Base-by-base conservation (phyloP, 805 yeast genomes). In the Wickerhamiella domercqiae region DNA sequence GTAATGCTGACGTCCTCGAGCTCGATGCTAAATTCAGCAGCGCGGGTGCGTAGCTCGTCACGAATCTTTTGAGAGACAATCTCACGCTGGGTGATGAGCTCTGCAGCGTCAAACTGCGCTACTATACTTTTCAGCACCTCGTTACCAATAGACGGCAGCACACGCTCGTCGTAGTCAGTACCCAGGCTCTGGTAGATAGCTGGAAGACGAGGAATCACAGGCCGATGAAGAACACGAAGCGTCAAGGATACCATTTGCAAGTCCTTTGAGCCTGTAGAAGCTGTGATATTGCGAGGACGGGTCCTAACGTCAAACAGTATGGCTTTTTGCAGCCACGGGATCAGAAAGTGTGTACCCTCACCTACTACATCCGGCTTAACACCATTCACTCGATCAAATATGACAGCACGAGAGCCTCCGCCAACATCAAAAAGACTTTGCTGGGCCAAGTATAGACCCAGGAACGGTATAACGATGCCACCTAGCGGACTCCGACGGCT, bases 1-100 rank as follows among this genome's bases (percentile, higher is more conserved):
- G 98, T 90, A 48, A 90, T 90, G 19, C 95, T 81, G 37, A 90
- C 98, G 61, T 90, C 98, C 61, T 90, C 98, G 49, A 90, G 70
- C 55, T 70, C 78, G 55, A 90, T 86, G 61, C 79, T 72, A 65
- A 90, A 90, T 61, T 90, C 96, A 41, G 60, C 59, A 11, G 96
- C 94, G 54, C 98, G 71, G 46, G 66, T 64, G 35, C 79, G 69
- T 47, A 90, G 70, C 56, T 90, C 98, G 51, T 73, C 76, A 57
- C 93, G 74, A 57, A 90, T 87, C 60, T 78, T 73, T 39, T 81
- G 78, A 29, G 93, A 78, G 3, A 90, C 97, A 35, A 81, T 73
- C 63, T 90, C 98, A 66, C 98, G 75, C 68, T 87, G 95, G 13
- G 96, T 90, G 53, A 87, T 90, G 56, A 87, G 73, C 59, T 87